Percentiles rank a stretch among this genome's conserved stretches.
Evolutionary conservation across 2,329 filamentous ascomycete genomes (phyloP).

Genomic region (Pleomassaria siparia): DNA sequence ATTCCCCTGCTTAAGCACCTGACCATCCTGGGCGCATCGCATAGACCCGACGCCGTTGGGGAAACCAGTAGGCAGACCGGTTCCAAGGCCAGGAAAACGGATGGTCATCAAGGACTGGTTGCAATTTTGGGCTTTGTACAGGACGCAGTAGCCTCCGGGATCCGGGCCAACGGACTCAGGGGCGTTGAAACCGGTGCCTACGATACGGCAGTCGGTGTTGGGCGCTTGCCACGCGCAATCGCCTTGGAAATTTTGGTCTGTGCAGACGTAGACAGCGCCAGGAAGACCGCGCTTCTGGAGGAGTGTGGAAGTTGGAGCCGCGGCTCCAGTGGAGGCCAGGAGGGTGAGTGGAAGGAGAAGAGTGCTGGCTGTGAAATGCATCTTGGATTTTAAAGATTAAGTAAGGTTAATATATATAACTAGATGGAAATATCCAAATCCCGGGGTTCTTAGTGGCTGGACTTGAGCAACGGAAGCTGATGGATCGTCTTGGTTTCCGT

Average conservation of each 20-base stretch:
- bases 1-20: background rate
- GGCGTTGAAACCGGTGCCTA: constrained; percentile 19
- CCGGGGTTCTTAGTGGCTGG: too few species aligned
- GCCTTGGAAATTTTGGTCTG: constrained; percentile 26
- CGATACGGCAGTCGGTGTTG: constrained; percentile 23
- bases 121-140: constrained; percentile 28
- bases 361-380: constrained; percentile 6
- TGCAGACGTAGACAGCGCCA: constrained; percentile 39
- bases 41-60: constrained; percentile 31
- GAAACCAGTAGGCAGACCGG: constrained; percentile 18
- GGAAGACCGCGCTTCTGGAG: constrained; percentile 29
- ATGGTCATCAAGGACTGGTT: constrained; percentile 22
- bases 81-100: constrained; percentile 26
- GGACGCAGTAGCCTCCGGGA: constrained; percentile 27
- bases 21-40: constrained; percentile 21
- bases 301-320: background rate
- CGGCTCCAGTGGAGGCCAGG: background rate
- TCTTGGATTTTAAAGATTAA: constrained; percentile 13
- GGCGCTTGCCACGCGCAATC: constrained; percentile 30
- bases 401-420: too few species aligned
- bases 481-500: too few species aligned
- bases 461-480: too few species aligned
- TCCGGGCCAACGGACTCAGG: constrained; percentile 36
- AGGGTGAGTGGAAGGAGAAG: background rate
- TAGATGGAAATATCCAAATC: too few species aligned